These are phyloP conservation scores for Candida insectalens DNA, from an alignment of 805 yeast genomes.

Conservation along the genomic window DNA sequence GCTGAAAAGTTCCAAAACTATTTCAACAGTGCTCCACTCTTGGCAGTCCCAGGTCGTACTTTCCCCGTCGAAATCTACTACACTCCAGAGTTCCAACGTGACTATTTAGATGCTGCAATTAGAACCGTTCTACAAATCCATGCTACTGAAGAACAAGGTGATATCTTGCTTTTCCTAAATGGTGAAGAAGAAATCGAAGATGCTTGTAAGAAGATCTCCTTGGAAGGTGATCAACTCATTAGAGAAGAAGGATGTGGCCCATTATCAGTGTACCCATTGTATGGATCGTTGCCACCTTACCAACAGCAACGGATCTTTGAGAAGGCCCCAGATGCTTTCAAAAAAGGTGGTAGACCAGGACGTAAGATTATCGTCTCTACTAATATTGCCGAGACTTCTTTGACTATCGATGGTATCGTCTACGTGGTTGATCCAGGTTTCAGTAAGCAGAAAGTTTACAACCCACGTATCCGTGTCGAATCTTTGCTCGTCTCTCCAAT, in stretches of 20 bases:
- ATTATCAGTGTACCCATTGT: conserved; percentile 78
- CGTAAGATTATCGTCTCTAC: conserved; percentile 89
- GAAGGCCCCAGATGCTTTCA: conserved; percentile 71
- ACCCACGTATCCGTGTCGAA: conserved; percentile 83
- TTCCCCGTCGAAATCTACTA: conserved; percentile 95
- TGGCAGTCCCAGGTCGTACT: conserved; percentile 97
- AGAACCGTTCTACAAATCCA: conserved; percentile 94
- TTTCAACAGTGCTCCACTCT: conserved; percentile 83
- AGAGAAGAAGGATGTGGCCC: conserved; percentile 92
- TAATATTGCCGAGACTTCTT: conserved; percentile 93
- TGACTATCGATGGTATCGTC: conserved; percentile 92
- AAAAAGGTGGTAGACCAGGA: conserved; percentile 81
- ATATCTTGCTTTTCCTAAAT: conserved; percentile 74
- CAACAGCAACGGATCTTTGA: conserved; percentile 93
- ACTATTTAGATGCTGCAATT: conserved; percentile 89
- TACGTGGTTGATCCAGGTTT: conserved; percentile 94
- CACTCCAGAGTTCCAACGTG: conserved; percentile 94
- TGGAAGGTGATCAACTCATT: conserved; percentile 82
- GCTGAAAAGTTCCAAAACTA: conserved; percentile 91
- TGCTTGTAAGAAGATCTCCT: conserved; percentile 78
- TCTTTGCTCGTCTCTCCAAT: conserved; percentile 79
- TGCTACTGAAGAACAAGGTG: conserved; percentile 93
- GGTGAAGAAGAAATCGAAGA: conserved; percentile 99
- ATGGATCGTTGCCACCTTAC: conserved; percentile 93
- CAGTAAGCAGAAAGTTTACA: conserved; percentile 84